Base-by-base conservation (phyloP, 805 yeast species). In the Candida peoriensis region DNA sequence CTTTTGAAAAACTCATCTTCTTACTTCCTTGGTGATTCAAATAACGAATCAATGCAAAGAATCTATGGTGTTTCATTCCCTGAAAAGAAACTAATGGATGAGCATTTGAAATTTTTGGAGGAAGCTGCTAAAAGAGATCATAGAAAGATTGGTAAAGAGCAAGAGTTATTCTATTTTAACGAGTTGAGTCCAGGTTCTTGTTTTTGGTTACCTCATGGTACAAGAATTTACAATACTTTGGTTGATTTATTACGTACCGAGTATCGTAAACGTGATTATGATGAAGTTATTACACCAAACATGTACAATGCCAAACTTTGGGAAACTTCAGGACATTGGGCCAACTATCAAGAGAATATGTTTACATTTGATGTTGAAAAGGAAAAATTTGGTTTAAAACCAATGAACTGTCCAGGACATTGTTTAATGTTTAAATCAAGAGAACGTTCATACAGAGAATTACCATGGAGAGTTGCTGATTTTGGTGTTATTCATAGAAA, bases 271-370 rank as follows among this genome's bases (percentile, higher is more conserved):
- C 82, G 98, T 64, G 97, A 97, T 25, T 93, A 84, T 63, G 96
- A 93, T 46, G 99, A 93, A 70, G 98, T 93, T 47, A 90, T 93
- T 60, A 89, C 98, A 43, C 99, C 99, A 55, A 93, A 93, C 70
- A 93, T 93, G 97, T 93, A 76, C 76, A 90, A 89, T 70, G 68
- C 97, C 42, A 90, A 90, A 65, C 74, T 93, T 54, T 93, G 99
- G 99, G 95, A 90, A 70, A 84, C 93, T 37, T 89, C 97, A 10
- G 98, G 98, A 48, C 98, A 93, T 65, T 93, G 97, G 98, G 94
- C 74, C 29, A 93, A 93, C 68, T 93, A 93, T 66, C 82, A 87
- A 61, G 98, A 93, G 61, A 87, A 93, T 63, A 93, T 93, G 98
- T 93, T 93, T 59, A 70, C 95, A 9, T 86, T 93, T 54, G 96